Evolutionary conservation across 208 protist species (phyloP), one percentile per base, ranked within the genome.

Genomic region (Porcisia deanei): DNA sequence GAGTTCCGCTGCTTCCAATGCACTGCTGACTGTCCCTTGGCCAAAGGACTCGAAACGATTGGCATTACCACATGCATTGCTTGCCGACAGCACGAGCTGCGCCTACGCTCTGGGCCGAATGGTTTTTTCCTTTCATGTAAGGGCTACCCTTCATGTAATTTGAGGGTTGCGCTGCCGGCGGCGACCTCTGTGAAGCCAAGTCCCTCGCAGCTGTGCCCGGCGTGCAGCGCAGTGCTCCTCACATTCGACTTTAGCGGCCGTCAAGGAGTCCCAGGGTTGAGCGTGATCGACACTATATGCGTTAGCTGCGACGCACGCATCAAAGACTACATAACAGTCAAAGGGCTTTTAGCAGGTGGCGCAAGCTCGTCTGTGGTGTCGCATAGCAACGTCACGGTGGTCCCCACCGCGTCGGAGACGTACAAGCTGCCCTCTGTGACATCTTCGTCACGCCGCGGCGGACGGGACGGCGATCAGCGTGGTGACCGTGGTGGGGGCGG

Each of bases 1-100:
- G 89, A 94, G 71, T 94, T 95, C 69, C 91, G 91, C 75, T 97
- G 93, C 80, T 97, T 95, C 77, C 93, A 97, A 68, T 97, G 93
- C 76, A 76, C 84, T 54, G 88, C 89, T 18, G 80, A 90, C 76
- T 97, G 93, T 66, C 85, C 89, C 10, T 80, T 95, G 49, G 93
- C 93, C 1, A 93, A 87, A 58, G 93, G 93, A 0, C 66, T 83
- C 43, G 86, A 91, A 68, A 80, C 78, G 59, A 61, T 94, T 16
- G 61, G 84, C 52, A 90, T 96, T 76, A 84, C 87, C 25, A 79
- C 72, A 8, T 97, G 93, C 72, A 81, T 77, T 25, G 83, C 88
- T 9, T 97, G 93, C 74, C 70, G 43, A n/a, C 71, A 83, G 49
- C 71, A 91, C 73, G 89, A 94, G 47, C 80, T 97, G 41, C 91